Percentiles rank a stretch among this genome's conserved stretches.
These are phyloP conservation scores for Tulasnella sp. DNA, from an alignment of 768 basidiomycete genomes.

Conservation along the genomic window DNA sequence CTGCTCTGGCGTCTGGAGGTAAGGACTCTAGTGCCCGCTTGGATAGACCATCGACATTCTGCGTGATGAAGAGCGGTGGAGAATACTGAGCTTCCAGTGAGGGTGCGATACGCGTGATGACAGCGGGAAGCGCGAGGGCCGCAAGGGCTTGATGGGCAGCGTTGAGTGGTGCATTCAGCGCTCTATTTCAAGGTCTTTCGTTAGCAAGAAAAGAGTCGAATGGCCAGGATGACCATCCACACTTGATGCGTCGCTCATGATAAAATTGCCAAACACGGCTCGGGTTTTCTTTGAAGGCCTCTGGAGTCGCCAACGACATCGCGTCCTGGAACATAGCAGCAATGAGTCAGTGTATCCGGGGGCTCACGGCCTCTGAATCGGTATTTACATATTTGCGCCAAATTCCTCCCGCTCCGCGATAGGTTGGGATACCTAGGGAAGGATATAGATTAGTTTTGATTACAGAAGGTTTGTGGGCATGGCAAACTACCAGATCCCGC, in stretches of 20 bases:
- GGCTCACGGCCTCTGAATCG: neutral
- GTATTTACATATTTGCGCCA: slow-evolving; percentile 1
- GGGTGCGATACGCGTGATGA: slow-evolving; percentile 32
- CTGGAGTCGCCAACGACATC: slow-evolving; percentile 41
- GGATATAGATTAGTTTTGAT: neutral
- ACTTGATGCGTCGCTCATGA: slow-evolving; percentile 30
- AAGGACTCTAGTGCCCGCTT: neutral
- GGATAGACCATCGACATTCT: slow-evolving; percentile 22
- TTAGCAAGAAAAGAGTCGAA: no score
- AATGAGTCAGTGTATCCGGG: slow-evolving; percentile 32
- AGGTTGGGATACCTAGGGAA: slow-evolving; percentile 34
- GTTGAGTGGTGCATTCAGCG: slow-evolving; percentile 40
- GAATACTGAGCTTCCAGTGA: slow-evolving; percentile 15
- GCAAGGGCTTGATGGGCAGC: slow-evolving; percentile 35
- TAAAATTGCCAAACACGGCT: slow-evolving; percentile 55
- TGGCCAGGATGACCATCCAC: no score
- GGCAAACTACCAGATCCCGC: slow-evolving; percentile 43
- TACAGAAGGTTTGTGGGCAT: slow-evolving; percentile 15
- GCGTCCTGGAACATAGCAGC: slow-evolving; percentile 44
- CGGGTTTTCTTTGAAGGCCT: slow-evolving; percentile 40
- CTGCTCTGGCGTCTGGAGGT: neutral
- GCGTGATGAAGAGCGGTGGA: slow-evolving; percentile 27
- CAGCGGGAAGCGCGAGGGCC: slow-evolving; percentile 32
- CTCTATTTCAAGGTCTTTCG: slow-evolving; percentile 29
- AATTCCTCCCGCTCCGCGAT: slow-evolving; percentile 30